Conservation (phyloP, 371 early-diverging fungal genomes). For the Syncephalis fuscata region DNA sequence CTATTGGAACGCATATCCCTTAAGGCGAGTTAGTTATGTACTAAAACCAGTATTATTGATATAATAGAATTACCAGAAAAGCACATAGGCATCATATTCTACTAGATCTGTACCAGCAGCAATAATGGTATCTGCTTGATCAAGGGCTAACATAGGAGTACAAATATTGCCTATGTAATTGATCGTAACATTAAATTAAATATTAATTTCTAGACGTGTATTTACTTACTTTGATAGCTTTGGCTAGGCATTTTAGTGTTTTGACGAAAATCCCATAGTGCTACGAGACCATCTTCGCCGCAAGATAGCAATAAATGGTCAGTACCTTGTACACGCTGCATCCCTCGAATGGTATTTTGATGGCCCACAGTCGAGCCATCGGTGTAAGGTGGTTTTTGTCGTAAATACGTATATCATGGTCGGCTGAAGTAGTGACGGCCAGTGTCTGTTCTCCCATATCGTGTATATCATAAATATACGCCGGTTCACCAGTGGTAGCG, state of each 20-base stretch:
- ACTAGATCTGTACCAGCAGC: conserved; percentile 58
- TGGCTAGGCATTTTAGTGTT: conserved; percentile 24
- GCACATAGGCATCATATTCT: conserved; percentile 36
- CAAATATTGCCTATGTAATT: conserved; percentile 9
- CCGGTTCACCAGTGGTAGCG: too few relatives aligned
- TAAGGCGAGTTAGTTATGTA: background rate
- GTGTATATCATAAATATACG: too few relatives aligned
- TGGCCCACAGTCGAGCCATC: too few relatives aligned
- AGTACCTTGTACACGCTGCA: too few relatives aligned
- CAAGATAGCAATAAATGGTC: conserved; percentile 32
- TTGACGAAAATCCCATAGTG: conserved; percentile 54
- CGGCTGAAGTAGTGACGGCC: too few relatives aligned
- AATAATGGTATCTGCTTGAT: conserved; percentile 35
- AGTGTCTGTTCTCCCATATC: too few relatives aligned
- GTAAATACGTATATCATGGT: too few relatives aligned
- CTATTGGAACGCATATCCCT: conserved; percentile 27
- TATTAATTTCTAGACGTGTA: background rate
- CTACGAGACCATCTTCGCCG: conserved; percentile 37
- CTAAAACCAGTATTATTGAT: background rate
- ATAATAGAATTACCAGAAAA: conserved; percentile 39
- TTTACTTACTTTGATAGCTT: conserved; percentile 30
- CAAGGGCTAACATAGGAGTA: conserved; percentile 6
- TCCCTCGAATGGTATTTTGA: too few relatives aligned
- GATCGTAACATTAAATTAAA: background rate
- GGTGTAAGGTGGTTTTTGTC: too few relatives aligned